phyloP scores from a whole-genome alignment of 2,329 filamentous ascomycete species.

The Myriosclerotinia curreyana region DNA sequence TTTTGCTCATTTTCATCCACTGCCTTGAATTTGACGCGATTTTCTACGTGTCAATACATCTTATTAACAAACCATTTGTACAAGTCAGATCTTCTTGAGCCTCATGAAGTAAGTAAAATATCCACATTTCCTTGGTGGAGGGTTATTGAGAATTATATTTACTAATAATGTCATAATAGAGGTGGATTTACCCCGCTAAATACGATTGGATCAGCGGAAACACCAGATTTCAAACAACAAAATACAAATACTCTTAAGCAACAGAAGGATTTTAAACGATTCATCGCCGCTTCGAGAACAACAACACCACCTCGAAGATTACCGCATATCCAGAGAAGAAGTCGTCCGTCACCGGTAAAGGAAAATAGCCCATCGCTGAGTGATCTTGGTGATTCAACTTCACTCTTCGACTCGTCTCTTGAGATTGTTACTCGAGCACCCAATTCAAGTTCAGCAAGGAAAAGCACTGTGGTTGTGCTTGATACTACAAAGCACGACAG shows the following conservation, averaged over 20 bases:
- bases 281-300: background rate
- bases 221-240: slow-evolving; percentile 18
- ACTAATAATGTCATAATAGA: slow-evolving; percentile 16
- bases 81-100: background rate
- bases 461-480: slow-evolving; percentile 29
- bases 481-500: slow-evolving; percentile 21
- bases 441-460: slow-evolving; percentile 23
- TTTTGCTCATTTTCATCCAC: slow-evolving; percentile 8
- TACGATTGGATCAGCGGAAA: slow-evolving; percentile 22
- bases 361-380: slow-evolving; percentile 29
- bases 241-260: slow-evolving; percentile 4
- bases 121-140: background rate
- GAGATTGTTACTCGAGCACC: slow-evolving; percentile 19
- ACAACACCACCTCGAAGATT: background rate
- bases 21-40: slow-evolving; percentile 3
- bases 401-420: slow-evolving; percentile 33
- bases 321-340: slow-evolving; percentile 1
- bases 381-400: slow-evolving; percentile 38
- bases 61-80: background rate
- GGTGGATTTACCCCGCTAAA: slow-evolving; percentile 22
- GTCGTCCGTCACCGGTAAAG: background rate
- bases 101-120: slow-evolving; percentile 22
- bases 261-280: slow-evolving; percentile 6
- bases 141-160: slow-evolving; percentile 2
- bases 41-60: background rate